Evolutionary conservation across 129 eudicot species (phyloP).

Genomic region (Lactuca saligna): DNA sequence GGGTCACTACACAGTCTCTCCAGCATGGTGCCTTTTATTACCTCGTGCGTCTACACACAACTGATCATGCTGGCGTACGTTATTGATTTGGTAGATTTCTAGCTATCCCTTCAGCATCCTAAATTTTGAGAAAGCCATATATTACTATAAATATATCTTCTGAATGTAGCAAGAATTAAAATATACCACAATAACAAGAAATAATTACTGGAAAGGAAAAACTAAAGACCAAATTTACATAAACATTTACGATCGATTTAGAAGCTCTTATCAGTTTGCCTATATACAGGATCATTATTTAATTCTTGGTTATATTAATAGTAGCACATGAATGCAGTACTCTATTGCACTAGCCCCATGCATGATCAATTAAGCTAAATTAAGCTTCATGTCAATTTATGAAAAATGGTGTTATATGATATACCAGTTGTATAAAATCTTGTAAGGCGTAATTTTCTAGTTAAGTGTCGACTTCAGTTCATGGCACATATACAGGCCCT

Average conservation of each 20-base stretch:
- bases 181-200: not conserved
- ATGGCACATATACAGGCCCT: not conserved
- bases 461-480: too few species aligned
- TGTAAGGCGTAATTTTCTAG: not conserved
- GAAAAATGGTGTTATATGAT: not conserved
- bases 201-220: too few species aligned
- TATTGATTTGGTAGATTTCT: conserved; percentile 43
- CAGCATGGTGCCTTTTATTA: conserved; percentile 75
- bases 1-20: conserved; percentile 73
- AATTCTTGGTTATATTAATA: not conserved
- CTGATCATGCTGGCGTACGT: conserved; percentile 34
- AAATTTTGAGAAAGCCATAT: not conserved
- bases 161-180: too few species aligned
- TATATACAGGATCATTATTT: too few species aligned
- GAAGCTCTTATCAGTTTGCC: too few species aligned
- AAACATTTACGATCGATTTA: not conserved
- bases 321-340: not conserved
- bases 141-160: too few species aligned
- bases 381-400: not conserved
- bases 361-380: too few species aligned
- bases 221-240: too few species aligned
- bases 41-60: conserved; percentile 45
- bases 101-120: not conserved
- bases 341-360: too few species aligned
- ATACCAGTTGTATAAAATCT: not conserved